These are phyloP conservation scores for Pseudoperonospora humuli DNA, from an alignment of 352 stramenopile species.

Conservation along the genomic window DNA sequence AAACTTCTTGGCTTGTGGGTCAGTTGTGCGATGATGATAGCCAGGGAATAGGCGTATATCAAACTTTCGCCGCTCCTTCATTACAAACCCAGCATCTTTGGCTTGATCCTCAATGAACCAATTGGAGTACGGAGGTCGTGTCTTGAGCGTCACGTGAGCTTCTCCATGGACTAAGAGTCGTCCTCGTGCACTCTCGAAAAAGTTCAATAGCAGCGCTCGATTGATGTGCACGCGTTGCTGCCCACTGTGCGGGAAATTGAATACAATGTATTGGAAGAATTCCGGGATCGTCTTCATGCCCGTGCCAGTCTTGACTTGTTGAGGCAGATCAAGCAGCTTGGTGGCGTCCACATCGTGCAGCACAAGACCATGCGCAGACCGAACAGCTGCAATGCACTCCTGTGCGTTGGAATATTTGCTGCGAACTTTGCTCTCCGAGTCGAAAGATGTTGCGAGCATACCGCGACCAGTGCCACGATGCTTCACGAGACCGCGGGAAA, in stretches of 20 bases:
- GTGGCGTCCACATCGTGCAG: constrained; percentile 81
- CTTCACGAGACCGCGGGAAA: constrained; percentile 56
- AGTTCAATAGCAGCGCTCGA: constrained; percentile 64
- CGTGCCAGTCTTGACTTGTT: constrained; percentile 13
- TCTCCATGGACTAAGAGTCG: constrained; percentile 55
- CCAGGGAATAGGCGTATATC: constrained; percentile 65
- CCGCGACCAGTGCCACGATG: constrained; percentile 50
- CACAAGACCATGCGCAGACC: constrained; percentile 33
- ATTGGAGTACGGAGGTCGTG: constrained; percentile 78
- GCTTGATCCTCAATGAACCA: constrained; percentile 85
- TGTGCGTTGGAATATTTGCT: constrained; percentile 75
- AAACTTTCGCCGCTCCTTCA: constrained; percentile 74
- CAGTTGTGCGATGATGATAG: constrained; percentile 84
- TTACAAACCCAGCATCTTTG: constrained; percentile 52
- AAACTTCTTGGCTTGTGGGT: constrained; percentile 78
- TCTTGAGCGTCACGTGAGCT: constrained; percentile 84
- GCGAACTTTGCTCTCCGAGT: constrained; percentile 53
- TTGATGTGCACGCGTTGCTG: constrained; percentile 87
- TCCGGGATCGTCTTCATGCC: constrained; percentile 22
- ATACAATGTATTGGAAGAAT: constrained; percentile 81
- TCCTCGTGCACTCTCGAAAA: constrained; percentile 73
- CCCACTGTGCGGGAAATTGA: constrained; percentile 87
- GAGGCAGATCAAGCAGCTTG: constrained; percentile 50
- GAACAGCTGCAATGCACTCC: constrained; percentile 57
- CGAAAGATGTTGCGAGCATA: constrained; percentile 70